Base-by-base conservation (phyloP, 805 yeast genomes). In the Metschnikowia colocasiae region DNA sequence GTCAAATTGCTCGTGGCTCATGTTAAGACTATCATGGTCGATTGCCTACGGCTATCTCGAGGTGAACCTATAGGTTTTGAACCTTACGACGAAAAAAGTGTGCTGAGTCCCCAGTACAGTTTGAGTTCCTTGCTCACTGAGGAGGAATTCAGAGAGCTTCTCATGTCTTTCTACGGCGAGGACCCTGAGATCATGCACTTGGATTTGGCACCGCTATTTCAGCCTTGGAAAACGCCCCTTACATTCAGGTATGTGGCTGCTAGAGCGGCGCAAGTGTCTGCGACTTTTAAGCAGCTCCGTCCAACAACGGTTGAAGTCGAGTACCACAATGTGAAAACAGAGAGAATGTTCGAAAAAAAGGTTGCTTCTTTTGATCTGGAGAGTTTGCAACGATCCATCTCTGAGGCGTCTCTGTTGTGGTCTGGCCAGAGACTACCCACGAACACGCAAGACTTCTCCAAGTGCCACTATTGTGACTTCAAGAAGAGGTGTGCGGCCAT, bases 391-490 rank as follows among this genome's bases (percentile, higher is more conserved):
- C 30, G 52, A 2, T 59, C 66, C 6, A 59, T 76, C 2, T 38
- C 51, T 0, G 53, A 60, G 9, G 69, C 81, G 2, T 53, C 76
- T 43, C 57, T 58, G 20, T 77, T 81, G 52, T 85, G 90, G 90
- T 67, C 69, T 54, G 90, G 90, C 0, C 55, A 62, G 27, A 63
- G 85, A 39, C 60, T 59, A 3, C 86, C 87, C 1, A 57, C 55
- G 26, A 74, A 74, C 6, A 69, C 78, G 3, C 56, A 59, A 7
- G 76, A 61, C 52, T 64, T 52, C 46, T 59, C 63, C 3, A 72
- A 73, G 48, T 85, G 92, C 59, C 68, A 63, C 13, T 65, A 61
- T 42, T 85, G 92, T 63, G 81, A 76, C 16, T 85, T 78, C 59
- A 65, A 68, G 23, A 41, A 41, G 10, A 43, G 53, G 23, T 61